Percentiles rank a stretch among this genome's conserved stretches.
Conservation (phyloP, 352 stramenopile species). For the Phytophthora pistaciae region DNA sequence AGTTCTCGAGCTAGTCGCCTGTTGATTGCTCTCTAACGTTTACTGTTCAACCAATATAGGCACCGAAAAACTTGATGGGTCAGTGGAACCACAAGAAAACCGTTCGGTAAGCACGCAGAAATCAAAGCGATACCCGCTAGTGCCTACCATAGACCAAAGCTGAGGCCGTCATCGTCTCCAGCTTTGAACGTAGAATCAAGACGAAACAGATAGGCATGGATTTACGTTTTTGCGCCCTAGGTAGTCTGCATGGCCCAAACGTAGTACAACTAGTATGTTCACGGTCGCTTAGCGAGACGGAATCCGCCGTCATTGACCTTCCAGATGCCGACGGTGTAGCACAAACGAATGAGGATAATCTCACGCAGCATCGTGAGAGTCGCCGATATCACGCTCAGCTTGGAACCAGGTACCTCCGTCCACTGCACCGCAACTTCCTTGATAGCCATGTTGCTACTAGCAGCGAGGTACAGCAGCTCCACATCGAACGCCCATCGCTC, state of each 20-base stretch:
- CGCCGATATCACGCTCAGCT: conserved; percentile 90
- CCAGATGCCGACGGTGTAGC: conserved; percentile 93
- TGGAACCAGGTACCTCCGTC: conserved; percentile 92
- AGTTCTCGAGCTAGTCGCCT: neutral
- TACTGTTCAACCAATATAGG: too few species aligned
- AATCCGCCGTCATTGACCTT: conserved; percentile 74
- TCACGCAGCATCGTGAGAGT: conserved; percentile 94
- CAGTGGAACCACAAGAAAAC: conserved; percentile 18
- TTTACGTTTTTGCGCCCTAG: conserved; percentile 19
- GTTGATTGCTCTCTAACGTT: neutral
- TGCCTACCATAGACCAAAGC: neutral
- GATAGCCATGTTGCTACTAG: conserved; percentile 57
- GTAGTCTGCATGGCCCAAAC: conserved; percentile 5
- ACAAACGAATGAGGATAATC: conserved; percentile 91
- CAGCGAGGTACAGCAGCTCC: conserved; percentile 92
- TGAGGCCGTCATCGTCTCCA: neutral
- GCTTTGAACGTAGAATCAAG: conserved; percentile 3
- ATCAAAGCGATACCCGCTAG: neutral
- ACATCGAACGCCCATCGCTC: conserved; percentile 96
- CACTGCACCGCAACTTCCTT: conserved; percentile 94
- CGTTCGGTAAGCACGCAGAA: neutral
- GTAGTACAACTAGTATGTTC: conserved; percentile 29
- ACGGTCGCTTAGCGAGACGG: conserved; percentile 50
- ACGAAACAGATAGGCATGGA: conserved; percentile 21
- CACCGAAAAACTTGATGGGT: conserved; percentile 2